Percentiles rank a stretch among this genome's conserved stretches.
These are phyloP conservation scores for Citrus sp. DNA, from an alignment of 345 rosid species.

Conservation along the genomic window DNA sequence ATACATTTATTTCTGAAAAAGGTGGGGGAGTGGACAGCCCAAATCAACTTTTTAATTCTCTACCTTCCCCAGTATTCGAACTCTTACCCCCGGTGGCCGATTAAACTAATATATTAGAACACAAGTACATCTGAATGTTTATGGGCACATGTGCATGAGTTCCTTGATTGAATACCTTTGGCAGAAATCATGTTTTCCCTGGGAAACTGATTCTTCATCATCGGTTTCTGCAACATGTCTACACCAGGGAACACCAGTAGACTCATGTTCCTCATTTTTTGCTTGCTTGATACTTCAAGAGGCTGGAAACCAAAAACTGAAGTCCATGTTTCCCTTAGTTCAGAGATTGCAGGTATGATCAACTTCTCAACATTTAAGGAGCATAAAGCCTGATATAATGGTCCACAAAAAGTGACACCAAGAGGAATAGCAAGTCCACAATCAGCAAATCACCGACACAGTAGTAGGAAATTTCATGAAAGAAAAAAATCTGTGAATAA, in stretches of 20 bases:
- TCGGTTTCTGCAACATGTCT: conserved; percentile 74
- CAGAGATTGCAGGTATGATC: conserved; percentile 92
- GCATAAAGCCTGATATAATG: conserved; percentile 57
- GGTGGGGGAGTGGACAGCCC: no score
- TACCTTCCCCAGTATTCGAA: no score
- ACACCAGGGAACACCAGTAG: conserved; percentile 88
- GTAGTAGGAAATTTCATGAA: neutral
- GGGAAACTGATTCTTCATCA: conserved; percentile 28
- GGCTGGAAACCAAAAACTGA: conserved; percentile 79
- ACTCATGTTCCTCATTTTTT: conserved; percentile 54
- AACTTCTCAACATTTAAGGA: conserved; percentile 67
- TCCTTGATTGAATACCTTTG: conserved; percentile 35
- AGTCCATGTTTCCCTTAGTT: conserved; percentile 83
- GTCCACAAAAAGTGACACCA: conserved; percentile 1
- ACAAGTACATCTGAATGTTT: neutral
- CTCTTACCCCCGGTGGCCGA: no score
- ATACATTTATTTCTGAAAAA: no score
- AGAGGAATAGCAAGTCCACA: neutral
- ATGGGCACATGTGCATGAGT: neutral
- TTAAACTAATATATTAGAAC: neutral
- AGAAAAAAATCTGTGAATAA: neutral
- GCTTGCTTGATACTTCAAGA: conserved; percentile 38
- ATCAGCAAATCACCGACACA: neutral
- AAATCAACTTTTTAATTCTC: no score
- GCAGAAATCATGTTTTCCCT: conserved; percentile 19